Evolutionary conservation across 352 stramenopile species (phyloP).

Genomic region (Phytophthora multivora): DNA sequence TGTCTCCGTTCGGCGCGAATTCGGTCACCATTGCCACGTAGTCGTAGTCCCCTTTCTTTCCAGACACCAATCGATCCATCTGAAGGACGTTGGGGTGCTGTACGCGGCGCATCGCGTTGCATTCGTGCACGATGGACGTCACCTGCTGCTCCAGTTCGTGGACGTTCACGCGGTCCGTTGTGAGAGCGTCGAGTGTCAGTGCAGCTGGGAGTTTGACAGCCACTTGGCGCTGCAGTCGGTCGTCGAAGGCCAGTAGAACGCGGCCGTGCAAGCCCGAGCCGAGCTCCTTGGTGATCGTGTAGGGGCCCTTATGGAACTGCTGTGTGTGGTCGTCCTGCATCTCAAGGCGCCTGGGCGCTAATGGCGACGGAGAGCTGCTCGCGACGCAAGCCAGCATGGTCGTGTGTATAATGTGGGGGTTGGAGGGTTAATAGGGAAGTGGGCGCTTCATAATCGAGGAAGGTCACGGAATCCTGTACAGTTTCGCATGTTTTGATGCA

Average conservation of each 20-base stretch:
- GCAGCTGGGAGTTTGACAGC: conserved; percentile 77
- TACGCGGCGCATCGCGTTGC: conserved; percentile 58
- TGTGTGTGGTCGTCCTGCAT: neutral
- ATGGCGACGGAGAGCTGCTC: conserved; percentile 5
- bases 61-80: conserved; percentile 46
- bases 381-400: conserved; percentile 36
- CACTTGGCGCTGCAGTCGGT: conserved; percentile 49
- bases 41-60: conserved; percentile 44
- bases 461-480: neutral
- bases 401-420: neutral
- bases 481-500: conserved; percentile 8
- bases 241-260: conserved; percentile 64
- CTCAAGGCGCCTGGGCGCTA: conserved; percentile 3
- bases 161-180: conserved; percentile 29
- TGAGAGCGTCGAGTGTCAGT: conserved; percentile 27
- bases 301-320: conserved; percentile 34
- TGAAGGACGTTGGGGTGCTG: conserved; percentile 64
- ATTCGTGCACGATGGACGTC: conserved; percentile 65
- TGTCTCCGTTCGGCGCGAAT: conserved; percentile 74
- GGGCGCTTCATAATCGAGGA: neutral
- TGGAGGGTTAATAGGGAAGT: conserved; percentile 23
- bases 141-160: conserved; percentile 65
- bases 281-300: conserved; percentile 64
- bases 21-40: conserved; percentile 82
- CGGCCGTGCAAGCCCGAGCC: conserved; percentile 66